These are phyloP conservation scores for Ehretia macrophylla DNA, from an alignment of 257 asterid genomes.

Conservation along the genomic window DNA sequence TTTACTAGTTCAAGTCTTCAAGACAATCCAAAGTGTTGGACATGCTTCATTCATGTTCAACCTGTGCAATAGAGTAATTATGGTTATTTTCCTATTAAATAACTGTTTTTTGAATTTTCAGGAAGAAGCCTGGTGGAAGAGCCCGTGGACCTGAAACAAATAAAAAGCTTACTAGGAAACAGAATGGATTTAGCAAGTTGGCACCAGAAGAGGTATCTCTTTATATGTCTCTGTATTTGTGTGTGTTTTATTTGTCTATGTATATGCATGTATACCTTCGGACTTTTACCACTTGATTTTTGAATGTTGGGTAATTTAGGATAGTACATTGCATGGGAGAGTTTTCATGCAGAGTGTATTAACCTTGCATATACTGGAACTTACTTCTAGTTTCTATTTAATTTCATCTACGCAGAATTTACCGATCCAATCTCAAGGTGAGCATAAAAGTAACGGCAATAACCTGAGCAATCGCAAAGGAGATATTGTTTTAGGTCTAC, in stretches of 20 bases:
- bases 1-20: too few species aligned
- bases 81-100: background rate
- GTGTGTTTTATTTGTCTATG: background rate
- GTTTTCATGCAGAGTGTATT: background rate
- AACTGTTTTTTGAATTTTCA: constrained; percentile 15
- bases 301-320: background rate
- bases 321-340: background rate
- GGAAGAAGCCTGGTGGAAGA: constrained; percentile 63
- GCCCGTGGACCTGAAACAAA: constrained; percentile 69
- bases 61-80: background rate
- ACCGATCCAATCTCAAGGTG: constrained; percentile 44
- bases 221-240: background rate
- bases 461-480: constrained; percentile 27
- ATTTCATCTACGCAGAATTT: constrained; percentile 43
- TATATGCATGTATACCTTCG: background rate
- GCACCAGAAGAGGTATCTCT: constrained; percentile 71
- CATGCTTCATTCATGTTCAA: too few species aligned
- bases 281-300: too few species aligned
- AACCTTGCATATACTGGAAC: background rate
- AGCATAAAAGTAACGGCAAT: constrained; percentile 31
- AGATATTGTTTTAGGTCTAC: constrained; percentile 33
- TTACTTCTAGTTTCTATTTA: constrained; percentile 1
- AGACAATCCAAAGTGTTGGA: too few species aligned
- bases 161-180: constrained; percentile 67
- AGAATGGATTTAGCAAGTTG: constrained; percentile 51